A percentile compares a stretch with the other conserved stretches of the same genome.
phyloP scores from a whole-genome alignment of 225 moss, liverwort and hornwort genomes.

The Lunularia cruciata region DNA sequence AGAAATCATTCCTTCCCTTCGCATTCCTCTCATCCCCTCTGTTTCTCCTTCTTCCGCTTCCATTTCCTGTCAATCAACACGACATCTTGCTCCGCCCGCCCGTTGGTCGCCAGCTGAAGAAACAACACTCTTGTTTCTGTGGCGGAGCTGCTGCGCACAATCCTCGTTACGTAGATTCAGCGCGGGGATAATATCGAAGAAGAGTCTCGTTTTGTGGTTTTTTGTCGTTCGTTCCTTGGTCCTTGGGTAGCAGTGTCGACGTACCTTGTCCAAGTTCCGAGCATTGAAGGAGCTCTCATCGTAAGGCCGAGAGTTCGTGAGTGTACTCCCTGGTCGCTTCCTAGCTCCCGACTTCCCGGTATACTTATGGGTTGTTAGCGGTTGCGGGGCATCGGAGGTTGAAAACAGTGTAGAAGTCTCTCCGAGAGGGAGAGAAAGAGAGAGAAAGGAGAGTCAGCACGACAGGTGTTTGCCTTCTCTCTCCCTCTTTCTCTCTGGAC shows the following conservation, averaged over 20 bases:
- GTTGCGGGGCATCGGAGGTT: background rate
- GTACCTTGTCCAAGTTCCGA: background rate
- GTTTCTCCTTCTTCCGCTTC: background rate
- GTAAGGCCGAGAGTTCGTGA: background rate
- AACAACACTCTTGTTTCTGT: too few species aligned
- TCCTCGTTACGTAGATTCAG: too few species aligned
- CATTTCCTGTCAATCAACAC: background rate
- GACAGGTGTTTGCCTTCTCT: slow-evolving; percentile 76
- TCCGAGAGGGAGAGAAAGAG: slow-evolving; percentile 94
- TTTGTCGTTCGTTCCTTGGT: background rate
- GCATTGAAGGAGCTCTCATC: too few species aligned
- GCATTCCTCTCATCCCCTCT: too few species aligned
- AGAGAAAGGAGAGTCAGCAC: slow-evolving; percentile 83
- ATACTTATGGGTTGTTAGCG: slow-evolving; percentile 20
- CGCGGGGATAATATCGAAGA: too few species aligned
- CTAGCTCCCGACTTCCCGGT: background rate
- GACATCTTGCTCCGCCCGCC: too few species aligned
- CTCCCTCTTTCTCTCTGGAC: slow-evolving; percentile 98
- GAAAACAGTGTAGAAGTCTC: slow-evolving; percentile 31
- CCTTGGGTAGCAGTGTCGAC: background rate
- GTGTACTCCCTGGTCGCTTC: background rate
- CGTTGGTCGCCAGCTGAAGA: too few species aligned
- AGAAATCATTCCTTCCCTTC: too few species aligned
- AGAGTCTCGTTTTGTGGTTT: too few species aligned
- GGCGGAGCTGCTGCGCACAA: too few species aligned